Conservation (phyloP, 1,139 yeast genomes). For the Candida albicans region DNA sequence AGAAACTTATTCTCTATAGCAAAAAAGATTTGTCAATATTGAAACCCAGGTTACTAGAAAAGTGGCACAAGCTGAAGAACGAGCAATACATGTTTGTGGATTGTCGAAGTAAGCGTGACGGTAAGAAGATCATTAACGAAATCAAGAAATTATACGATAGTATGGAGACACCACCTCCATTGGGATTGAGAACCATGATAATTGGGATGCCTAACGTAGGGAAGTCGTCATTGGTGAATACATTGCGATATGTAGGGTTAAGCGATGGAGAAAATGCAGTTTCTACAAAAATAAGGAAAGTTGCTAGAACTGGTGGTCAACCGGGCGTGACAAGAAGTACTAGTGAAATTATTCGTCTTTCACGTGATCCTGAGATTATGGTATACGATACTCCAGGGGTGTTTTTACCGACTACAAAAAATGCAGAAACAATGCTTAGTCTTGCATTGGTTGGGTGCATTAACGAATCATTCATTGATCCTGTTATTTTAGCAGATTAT, state of each 20-base stretch:
- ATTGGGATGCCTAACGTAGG: conserved; percentile 99
- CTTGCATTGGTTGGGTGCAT: conserved; percentile 78
- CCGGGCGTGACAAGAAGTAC: conserved; percentile 90
- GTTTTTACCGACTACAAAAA: conserved; percentile 71
- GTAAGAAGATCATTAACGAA: conserved; percentile 47
- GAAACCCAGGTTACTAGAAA: conserved; percentile 33
- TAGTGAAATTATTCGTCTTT: conserved; percentile 70
- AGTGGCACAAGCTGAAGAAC: conserved; percentile 53
- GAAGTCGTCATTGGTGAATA: conserved; percentile 84
- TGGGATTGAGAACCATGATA: conserved; percentile 75
- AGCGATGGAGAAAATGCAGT: conserved; percentile 16
- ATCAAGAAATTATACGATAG: conserved; percentile 44
- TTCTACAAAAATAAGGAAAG: conserved; percentile 53
- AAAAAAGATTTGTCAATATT: conserved; percentile 57
- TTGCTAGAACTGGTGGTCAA: conserved; percentile 81
- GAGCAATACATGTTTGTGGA: conserved; percentile 64
- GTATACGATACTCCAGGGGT: conserved; percentile 94
- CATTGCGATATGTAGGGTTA: conserved; percentile 59
- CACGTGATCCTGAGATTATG: conserved; percentile 62
- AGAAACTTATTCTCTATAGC: conserved; percentile 64
- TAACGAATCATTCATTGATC: conserved; percentile 70
- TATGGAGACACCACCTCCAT: conserved; percentile 70
- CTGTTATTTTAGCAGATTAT: conserved; percentile 85
- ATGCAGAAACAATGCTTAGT: conserved; percentile 70
- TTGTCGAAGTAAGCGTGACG: conserved; percentile 54